Conservation (phyloP, 148 eudicot genomes). For the Rhododendron ovatum region DNA sequence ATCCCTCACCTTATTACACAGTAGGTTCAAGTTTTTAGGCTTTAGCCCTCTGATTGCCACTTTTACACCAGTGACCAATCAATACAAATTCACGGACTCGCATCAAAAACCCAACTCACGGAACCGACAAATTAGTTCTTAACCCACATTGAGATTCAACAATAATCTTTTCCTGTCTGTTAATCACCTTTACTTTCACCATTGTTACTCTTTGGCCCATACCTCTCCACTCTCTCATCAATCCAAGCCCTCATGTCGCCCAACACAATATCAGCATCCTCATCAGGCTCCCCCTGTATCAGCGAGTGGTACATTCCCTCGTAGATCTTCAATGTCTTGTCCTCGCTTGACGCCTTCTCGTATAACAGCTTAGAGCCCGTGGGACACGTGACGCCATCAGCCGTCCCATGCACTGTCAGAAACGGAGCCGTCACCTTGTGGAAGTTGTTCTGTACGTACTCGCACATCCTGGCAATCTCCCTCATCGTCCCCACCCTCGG, state of each 20-base stretch:
- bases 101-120: neutral
- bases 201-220: conserved; percentile 16
- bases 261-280: conserved; percentile 47
- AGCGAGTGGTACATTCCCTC: conserved; percentile 70
- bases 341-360: conserved; percentile 56
- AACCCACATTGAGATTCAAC: neutral
- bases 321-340: conserved; percentile 58
- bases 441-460: conserved; percentile 50
- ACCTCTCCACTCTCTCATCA: conserved; percentile 49
- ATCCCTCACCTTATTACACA: neutral
- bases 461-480: conserved; percentile 29
- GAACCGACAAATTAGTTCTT: neutral
- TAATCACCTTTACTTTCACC: neutral
- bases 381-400: conserved; percentile 54
- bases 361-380: conserved; percentile 52
- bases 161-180: neutral
- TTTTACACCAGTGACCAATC: neutral
- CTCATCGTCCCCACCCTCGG: conserved; percentile 47
- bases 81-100: neutral
- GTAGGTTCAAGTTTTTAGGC: neutral
- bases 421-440: conserved; percentile 55
- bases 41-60: neutral
- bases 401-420: conserved; percentile 51
- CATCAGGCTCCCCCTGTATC: conserved; percentile 79
- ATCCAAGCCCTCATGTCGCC: conserved; percentile 75